Percentiles rank a stretch among this genome's conserved stretches.
Evolutionary conservation across 228 moss, liverwort and hornwort genomes (phyloP).

Genomic region (Sphagnum fallax): DNA sequence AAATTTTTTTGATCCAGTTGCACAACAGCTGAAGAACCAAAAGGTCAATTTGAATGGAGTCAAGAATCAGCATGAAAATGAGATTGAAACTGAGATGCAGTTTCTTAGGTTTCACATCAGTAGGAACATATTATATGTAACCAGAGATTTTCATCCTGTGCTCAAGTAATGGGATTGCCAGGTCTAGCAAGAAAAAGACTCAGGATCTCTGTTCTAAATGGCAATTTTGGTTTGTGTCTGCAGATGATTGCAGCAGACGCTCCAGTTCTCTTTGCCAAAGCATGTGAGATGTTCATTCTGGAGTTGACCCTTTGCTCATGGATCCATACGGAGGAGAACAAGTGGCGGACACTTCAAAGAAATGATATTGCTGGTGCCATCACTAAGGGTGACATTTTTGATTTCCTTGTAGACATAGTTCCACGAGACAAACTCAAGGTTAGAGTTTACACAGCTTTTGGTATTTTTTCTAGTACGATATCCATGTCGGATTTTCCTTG

Average conservation of each 20-base stretch:
- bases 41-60: too few species aligned
- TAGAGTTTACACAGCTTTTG: not conserved
- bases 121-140: too few species aligned
- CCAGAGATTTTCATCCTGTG: too few species aligned
- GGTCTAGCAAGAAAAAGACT: too few species aligned
- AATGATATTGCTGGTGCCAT: slow-evolving; percentile 86
- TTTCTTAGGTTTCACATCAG: too few species aligned
- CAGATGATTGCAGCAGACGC: slow-evolving; percentile 96
- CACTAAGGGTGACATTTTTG: slow-evolving; percentile 72
- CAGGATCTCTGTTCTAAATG: too few species aligned
- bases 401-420: slow-evolving; percentile 83
- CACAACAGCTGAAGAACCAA: too few species aligned
- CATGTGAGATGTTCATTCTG: slow-evolving; percentile 84
- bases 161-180: too few species aligned
- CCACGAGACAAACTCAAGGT: slow-evolving; percentile 89
- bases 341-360: slow-evolving; percentile 67
- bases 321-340: slow-evolving; percentile 88
- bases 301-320: slow-evolving; percentile 78
- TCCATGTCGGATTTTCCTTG: slow-evolving; percentile 77
- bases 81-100: too few species aligned
- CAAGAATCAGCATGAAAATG: too few species aligned
- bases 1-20: too few species aligned
- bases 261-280: slow-evolving; percentile 77
- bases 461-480: not conserved
- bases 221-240: not conserved